Conservation (phyloP, 2,329 filamentous ascomycete genomes). For the Alternaria longipes region DNA sequence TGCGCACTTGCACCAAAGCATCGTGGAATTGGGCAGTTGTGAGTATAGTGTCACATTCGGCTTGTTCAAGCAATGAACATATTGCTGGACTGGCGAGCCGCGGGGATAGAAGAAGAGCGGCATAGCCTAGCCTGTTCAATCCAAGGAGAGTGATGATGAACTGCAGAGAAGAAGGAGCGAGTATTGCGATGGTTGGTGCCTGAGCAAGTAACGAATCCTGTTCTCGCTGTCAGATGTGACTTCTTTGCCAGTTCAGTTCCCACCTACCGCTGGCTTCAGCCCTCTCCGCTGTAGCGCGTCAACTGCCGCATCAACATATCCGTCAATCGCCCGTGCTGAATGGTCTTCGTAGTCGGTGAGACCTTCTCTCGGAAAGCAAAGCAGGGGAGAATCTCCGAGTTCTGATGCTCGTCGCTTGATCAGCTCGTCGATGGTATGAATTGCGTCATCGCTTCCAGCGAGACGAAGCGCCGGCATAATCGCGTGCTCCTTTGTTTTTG, state of each 20-base stretch:
- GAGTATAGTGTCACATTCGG: slow-evolving; percentile 35
- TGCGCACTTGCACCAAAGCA: slow-evolving; percentile 42
- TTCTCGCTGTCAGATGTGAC: neutral
- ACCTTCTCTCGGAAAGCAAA: slow-evolving; percentile 37
- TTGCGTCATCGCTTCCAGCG: slow-evolving; percentile 16
- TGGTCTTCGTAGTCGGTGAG: slow-evolving; percentile 38
- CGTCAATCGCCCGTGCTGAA: slow-evolving; percentile 35
- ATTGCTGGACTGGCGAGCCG: slow-evolving; percentile 63
- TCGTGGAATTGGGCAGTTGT: slow-evolving; percentile 29
- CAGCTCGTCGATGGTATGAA: slow-evolving; percentile 38
- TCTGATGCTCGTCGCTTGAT: slow-evolving; percentile 31
- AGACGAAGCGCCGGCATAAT: slow-evolving; percentile 7
- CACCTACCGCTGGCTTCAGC: slow-evolving; percentile 31
- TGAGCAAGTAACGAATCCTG: slow-evolving; percentile 28
- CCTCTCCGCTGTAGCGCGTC: slow-evolving; percentile 30
- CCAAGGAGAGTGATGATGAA: slow-evolving; percentile 65
- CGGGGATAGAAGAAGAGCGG: slow-evolving; percentile 64
- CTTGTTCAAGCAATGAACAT: slow-evolving; percentile 50
- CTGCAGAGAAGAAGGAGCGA: slow-evolving; percentile 64
- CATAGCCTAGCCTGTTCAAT: slow-evolving; percentile 64
- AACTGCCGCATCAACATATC: slow-evolving; percentile 21
- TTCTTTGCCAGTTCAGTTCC: neutral
- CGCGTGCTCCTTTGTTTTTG: slow-evolving; percentile 14
- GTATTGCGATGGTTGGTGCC: slow-evolving; percentile 55
- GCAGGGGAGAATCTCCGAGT: slow-evolving; percentile 26